Conservation (phyloP, 257 asterid genomes). For the Ilex aquifolium region DNA sequence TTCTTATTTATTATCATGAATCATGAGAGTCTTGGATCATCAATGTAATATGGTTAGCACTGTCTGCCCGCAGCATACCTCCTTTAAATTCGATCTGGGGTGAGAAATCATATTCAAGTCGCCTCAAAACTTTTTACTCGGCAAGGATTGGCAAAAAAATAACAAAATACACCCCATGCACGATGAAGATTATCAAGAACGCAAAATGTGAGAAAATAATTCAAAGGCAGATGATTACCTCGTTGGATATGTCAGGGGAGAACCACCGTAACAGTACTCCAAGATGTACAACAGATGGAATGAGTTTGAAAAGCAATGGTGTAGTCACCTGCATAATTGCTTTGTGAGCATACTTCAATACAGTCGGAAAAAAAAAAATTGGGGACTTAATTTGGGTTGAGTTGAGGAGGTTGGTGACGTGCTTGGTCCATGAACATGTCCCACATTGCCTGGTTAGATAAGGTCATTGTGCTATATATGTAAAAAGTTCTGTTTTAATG, state of each 20-base stretch:
- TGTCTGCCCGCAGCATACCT: slow-evolving; percentile 59
- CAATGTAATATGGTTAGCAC: slow-evolving; percentile 59
- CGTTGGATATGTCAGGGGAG: slow-evolving; percentile 47
- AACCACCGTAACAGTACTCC: slow-evolving; percentile 79
- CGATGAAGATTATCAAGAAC: neutral
- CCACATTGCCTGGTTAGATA: neutral
- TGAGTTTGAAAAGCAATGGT: slow-evolving; percentile 74
- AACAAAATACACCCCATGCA: slow-evolving; percentile 10
- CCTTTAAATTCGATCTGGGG: slow-evolving; percentile 73
- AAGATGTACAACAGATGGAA: slow-evolving; percentile 70
- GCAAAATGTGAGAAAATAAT: neutral
- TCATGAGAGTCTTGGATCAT: slow-evolving; percentile 60
- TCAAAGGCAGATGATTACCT: slow-evolving; percentile 33
- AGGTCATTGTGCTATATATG: neutral
- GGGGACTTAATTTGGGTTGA: too few species aligned
- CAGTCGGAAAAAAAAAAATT: neutral
- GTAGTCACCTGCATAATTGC: slow-evolving; percentile 61
- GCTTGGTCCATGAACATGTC: too few species aligned
- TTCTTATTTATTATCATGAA: slow-evolving; percentile 40
- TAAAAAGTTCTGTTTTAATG: neutral
- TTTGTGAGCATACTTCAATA: slow-evolving; percentile 17
- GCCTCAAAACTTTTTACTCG: slow-evolving; percentile 32
- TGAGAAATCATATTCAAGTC: slow-evolving; percentile 36
- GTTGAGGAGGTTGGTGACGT: too few species aligned
- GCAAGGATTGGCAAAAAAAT: slow-evolving; percentile 21